Percentiles rank a stretch among this genome's conserved stretches.
Evolutionary conservation across 1,284 basidiomycete genomes (phyloP).

Genomic region (Sporisorium sorghi): DNA sequence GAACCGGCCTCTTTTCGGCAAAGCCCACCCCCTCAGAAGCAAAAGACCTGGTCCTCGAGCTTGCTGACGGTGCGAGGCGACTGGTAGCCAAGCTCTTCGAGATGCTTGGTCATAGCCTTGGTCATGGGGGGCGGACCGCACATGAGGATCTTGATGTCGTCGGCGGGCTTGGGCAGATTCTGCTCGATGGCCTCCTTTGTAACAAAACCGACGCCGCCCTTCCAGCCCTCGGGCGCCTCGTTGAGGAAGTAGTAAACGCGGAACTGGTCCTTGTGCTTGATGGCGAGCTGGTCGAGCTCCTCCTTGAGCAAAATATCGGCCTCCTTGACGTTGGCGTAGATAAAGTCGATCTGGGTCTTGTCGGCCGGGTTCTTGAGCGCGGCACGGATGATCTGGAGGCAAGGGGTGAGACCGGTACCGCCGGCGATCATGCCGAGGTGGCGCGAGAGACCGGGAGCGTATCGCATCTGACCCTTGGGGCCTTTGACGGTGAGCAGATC

Average conservation of each 20-base stretch:
- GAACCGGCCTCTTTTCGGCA: neutral
- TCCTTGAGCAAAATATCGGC: slow-evolving; percentile 77
- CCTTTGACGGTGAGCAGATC: slow-evolving; percentile 88
- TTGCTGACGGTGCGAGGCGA: slow-evolving; percentile 80
- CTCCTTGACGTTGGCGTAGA: slow-evolving; percentile 89
- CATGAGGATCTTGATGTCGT: slow-evolving; percentile 70
- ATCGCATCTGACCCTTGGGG: slow-evolving; percentile 85
- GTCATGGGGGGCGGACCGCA: slow-evolving; percentile 93
- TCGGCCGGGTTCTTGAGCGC: slow-evolving; percentile 86
- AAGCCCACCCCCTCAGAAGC: slow-evolving; percentile 45
- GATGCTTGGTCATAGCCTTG: slow-evolving; percentile 93
- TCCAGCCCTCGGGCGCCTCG: slow-evolving; percentile 87
- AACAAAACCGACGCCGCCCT: slow-evolving; percentile 89
- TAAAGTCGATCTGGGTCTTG: slow-evolving; percentile 86
- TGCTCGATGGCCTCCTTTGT: slow-evolving; percentile 90
- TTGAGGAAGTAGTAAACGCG: slow-evolving; percentile 89
- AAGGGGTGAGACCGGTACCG: slow-evolving; percentile 89
- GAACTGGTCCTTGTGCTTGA: slow-evolving; percentile 76
- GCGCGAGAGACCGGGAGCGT: slow-evolving; percentile 70
- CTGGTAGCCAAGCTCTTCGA: slow-evolving; percentile 87
- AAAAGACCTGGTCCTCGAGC: slow-evolving; percentile 63
- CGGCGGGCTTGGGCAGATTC: slow-evolving; percentile 62
- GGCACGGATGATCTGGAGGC: slow-evolving; percentile 86
- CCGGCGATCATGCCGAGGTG: slow-evolving; percentile 94
- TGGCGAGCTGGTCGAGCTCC: slow-evolving; percentile 84